These are phyloP conservation scores for Fusarium sp. DNA, from an alignment of 2,329 filamentous ascomycete species.

Conservation along the genomic window DNA sequence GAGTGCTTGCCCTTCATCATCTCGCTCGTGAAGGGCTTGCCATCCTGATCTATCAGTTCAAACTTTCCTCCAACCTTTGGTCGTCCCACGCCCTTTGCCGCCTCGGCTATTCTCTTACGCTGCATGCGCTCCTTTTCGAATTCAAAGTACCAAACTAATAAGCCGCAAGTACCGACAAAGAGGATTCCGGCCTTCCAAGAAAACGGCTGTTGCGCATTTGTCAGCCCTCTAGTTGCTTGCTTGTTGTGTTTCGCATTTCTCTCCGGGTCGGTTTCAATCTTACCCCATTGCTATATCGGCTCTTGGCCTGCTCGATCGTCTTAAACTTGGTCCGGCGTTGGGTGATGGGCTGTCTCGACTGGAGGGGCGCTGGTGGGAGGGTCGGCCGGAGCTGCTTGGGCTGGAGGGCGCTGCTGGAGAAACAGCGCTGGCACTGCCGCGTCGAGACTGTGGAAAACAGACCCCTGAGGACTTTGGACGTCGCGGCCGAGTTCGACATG, in stretches of 20 bases:
- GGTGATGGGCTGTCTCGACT: constrained; percentile 48
- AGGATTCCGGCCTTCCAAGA: constrained; percentile 89
- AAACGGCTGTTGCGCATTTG: constrained; percentile 72
- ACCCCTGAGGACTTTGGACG: constrained; percentile 50
- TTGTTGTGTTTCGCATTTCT: not conserved
- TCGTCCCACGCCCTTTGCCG: constrained; percentile 89
- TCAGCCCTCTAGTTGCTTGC: constrained; percentile 35
- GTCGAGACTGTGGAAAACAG: constrained; percentile 46
- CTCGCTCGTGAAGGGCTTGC: constrained; percentile 77
- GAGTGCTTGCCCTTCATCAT: constrained; percentile 88
- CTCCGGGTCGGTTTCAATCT: constrained; percentile 28
- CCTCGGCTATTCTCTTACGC: constrained; percentile 86
- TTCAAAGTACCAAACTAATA: constrained; percentile 89
- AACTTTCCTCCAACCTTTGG: constrained; percentile 95
- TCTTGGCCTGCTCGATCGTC: constrained; percentile 68
- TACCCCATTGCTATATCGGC: constrained; percentile 65
- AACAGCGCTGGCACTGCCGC: constrained; percentile 55
- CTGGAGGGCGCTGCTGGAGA: constrained; percentile 50
- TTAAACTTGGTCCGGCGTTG: constrained; percentile 57
- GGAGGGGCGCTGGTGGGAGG: constrained; percentile 45
- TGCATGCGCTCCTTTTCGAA: constrained; percentile 92
- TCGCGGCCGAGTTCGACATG: constrained; percentile 53
- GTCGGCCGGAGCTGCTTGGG: constrained; percentile 50
- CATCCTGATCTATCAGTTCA: constrained; percentile 81
- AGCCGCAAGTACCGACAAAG: constrained; percentile 81